Base-by-base conservation (phyloP, 1,139 yeast genomes). In the Suhomyces choctaworum region DNA sequence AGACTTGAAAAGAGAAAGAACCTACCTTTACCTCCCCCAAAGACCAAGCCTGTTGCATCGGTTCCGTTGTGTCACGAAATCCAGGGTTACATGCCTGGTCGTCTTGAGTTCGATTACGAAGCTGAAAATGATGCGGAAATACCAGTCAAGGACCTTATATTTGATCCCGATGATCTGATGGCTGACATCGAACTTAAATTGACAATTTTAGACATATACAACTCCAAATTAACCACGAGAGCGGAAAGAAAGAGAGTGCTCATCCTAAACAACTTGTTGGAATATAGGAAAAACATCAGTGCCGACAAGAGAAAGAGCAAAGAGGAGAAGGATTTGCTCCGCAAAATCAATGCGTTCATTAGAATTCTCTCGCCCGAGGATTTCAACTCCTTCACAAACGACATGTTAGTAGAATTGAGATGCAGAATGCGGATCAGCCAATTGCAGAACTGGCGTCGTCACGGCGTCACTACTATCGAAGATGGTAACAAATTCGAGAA, bases 41-140 rank as follows among this genome's bases (percentile, higher is more conserved):
- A 90, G 37, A 78, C 82, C 39, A 90, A 89, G 56, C 88, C 95
- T 2, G 82, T 85, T 32, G 90, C 97, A 0, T 87, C 96, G 8
- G 95, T 86, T 7, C 99, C 99, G 0, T 74, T 94, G 35, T 90
- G 97, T 64, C 97, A 94, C 56, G 97, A 94, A 54, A 80, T 92
- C 43, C 97, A 92, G 60, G 97, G 97, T 3, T 92, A 82, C 58
- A 92, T 94, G 99, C 99, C 99, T 23, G 99, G 98, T 31, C 78
- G 98, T 51, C 69, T 92, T 45, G 99, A 92, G 58, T 92, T 92
- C 60, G 99, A 92, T 54, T 87, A 83, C 41, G 99, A 92, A 58
- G 89, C 86, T 25, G 98, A 94, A 57, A 92, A 92, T 54, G 99
- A 92, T 35, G 98, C 98, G 0, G 99, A 92, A 60, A 73, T 84